Conservation (phyloP, 2,329 filamentous ascomycete genomes). For the Aspergillus pseudoglaucus region DNA sequence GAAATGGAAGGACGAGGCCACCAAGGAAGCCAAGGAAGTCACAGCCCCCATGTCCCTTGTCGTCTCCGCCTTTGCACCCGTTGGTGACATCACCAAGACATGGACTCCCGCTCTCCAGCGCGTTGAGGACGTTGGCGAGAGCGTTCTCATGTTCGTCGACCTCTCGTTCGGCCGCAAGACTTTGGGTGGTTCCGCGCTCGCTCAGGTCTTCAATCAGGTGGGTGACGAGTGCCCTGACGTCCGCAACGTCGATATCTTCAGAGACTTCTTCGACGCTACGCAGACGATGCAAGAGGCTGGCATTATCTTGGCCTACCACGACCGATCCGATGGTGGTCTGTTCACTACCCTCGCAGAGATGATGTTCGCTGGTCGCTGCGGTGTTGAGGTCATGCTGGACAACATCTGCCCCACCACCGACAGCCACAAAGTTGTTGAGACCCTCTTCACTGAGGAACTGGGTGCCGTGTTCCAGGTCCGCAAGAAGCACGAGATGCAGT, state of each 20-base stretch:
- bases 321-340: slow-evolving; percentile 86
- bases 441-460: slow-evolving; percentile 92
- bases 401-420: slow-evolving; percentile 54
- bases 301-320: slow-evolving; percentile 87
- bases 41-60: slow-evolving; percentile 87
- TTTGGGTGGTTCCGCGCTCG: slow-evolving; percentile 83
- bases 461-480: slow-evolving; percentile 94
- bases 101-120: slow-evolving; percentile 89
- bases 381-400: slow-evolving; percentile 78
- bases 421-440: slow-evolving; percentile 60
- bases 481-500: slow-evolving; percentile 73
- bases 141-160: slow-evolving; percentile 83
- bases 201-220: slow-evolving; percentile 80
- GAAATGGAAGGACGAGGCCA: slow-evolving; percentile 71
- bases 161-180: slow-evolving; percentile 73
- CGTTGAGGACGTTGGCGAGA: slow-evolving; percentile 81
- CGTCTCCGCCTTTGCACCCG: slow-evolving; percentile 82
- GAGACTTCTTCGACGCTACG: slow-evolving; percentile 87
- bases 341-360: slow-evolving; percentile 90
- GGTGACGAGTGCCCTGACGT: slow-evolving; percentile 83
- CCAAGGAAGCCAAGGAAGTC: slow-evolving; percentile 68
- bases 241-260: slow-evolving; percentile 70
- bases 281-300: slow-evolving; percentile 59
- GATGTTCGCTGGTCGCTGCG: slow-evolving; percentile 95
- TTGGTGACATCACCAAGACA: slow-evolving; percentile 73